Evolutionary conservation across 1,284 basidiomycete genomes (phyloP), one percentile per base, ranked within the genome.

Genomic region (Gymnopus androsaceus): DNA sequence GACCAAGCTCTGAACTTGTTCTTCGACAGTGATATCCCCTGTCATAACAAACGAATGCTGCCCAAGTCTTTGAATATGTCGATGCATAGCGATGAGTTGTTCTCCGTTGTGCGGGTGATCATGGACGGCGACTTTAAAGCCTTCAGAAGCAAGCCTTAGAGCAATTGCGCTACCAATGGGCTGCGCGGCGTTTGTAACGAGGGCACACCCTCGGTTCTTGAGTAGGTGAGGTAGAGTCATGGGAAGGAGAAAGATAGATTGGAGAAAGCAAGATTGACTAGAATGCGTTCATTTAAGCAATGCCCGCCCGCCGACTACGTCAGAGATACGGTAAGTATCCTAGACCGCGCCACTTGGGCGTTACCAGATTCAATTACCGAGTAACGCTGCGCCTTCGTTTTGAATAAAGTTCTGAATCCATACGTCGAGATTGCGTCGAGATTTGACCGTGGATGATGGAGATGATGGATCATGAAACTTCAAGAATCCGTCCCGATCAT

Each of bases 121-220:
- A 54, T 72, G 73, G 6, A 73, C 46, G 3, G 62, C 70, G n/a
- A 75, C 56, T 30, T 70, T 69, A 37, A 68, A 73, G 0, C 72
- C 72, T 17, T 74, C 70, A 8, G 55, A 50, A 8, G 71, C 70
- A 8, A 74, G 64, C 30, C 64, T 61, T 12, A 68, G 45, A 17
- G 69, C 68, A 17, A 72, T 69, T 19, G 57, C 52, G 2, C 62
- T 66, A n/a, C 73, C 72, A 36, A 72, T 67, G 12, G 72, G 72
- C 47, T 61, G 66, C 4, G 63, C 69, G 0, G 64, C 65, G 30
- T 72, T 69, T 19, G 72, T 75, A 28, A 74, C 65, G 12, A 74
- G 56, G 31, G 68, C 72, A n/a, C 50, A 47, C 17, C 54, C 48
- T 38, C 34, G 37, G 48, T 38, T 37, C n/a, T n/a, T n/a, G n/a